Percentiles rank a stretch among this genome's conserved stretches.
These are phyloP conservation scores for Cyclostephanos tholiformis DNA, from an alignment of 108 stramenopile species.

Conservation along the genomic window DNA sequence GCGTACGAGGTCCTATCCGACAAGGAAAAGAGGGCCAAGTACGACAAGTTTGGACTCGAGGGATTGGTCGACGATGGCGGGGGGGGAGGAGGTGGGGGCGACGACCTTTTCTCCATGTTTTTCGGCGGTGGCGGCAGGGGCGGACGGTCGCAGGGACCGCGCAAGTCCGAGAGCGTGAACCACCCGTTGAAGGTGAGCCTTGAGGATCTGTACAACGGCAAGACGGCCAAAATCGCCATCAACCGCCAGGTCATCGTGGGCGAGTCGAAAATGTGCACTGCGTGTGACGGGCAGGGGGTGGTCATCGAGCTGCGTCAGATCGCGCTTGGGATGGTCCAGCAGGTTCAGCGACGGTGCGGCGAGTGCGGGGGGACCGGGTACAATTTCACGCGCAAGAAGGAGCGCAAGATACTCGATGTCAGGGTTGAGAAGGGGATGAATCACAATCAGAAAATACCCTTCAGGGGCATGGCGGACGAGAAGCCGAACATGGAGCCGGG, in stretches of 20 bases:
- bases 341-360: slow-evolving; percentile 83
- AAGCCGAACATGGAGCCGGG: slow-evolving; percentile 95
- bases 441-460: slow-evolving; percentile 93
- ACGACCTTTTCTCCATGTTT: slow-evolving; percentile 95
- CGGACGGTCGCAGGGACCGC: slow-evolving; percentile 69
- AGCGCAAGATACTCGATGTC: slow-evolving; percentile 95
- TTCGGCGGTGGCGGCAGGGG: slow-evolving; percentile 88
- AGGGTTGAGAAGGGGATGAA: slow-evolving; percentile 95
- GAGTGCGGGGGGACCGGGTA: slow-evolving; percentile 88
- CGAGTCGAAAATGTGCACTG: slow-evolving; percentile 71
- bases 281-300: slow-evolving; percentile 92
- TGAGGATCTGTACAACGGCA: slow-evolving; percentile 99
- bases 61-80: slow-evolving; percentile 76
- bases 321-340: slow-evolving; percentile 97
- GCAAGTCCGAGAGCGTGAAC: slow-evolving; percentile 93
- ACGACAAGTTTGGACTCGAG: slow-evolving; percentile 90
- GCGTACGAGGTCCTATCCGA: slow-evolving; percentile 92
- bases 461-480: slow-evolving; percentile 96
- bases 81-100: slow-evolving; percentile 58
- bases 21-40: slow-evolving; percentile 85
- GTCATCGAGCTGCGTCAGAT: slow-evolving; percentile 94
- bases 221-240: slow-evolving; percentile 94
- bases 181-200: slow-evolving; percentile 93
- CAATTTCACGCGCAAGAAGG: slow-evolving; percentile 71
- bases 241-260: slow-evolving; percentile 92